Conservation (phyloP, 352 stramenopile species). For the Globisporangium ultimum region DNA sequence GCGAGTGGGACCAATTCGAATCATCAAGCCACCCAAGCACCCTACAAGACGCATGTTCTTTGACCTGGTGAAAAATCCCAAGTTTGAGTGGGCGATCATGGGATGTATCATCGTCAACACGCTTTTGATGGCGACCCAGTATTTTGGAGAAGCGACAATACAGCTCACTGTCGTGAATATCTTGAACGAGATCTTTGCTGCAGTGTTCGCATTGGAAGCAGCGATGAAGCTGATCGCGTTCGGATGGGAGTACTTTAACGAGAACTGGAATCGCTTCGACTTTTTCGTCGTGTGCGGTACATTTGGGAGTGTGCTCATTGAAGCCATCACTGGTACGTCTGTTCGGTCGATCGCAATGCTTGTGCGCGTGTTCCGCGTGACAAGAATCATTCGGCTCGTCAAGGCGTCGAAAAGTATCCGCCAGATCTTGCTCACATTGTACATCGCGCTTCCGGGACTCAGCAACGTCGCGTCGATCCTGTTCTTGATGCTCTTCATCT, state of each 20-base stretch:
- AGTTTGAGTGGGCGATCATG: constrained; percentile 90
- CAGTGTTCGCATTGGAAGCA: constrained; percentile 88
- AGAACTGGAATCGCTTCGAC: constrained; percentile 90
- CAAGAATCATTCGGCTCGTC: constrained; percentile 77
- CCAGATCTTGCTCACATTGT: constrained; percentile 90
- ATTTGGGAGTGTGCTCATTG: constrained; percentile 54
- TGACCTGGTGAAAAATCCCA: constrained; percentile 49
- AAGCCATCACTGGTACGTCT: constrained; percentile 47
- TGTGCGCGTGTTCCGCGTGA: constrained; percentile 90
- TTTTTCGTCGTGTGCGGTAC: constrained; percentile 78
- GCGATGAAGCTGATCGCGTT: constrained; percentile 85
- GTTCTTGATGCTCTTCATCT: constrained; percentile 94
- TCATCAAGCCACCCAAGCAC: constrained; percentile 47
- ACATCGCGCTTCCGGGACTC: constrained; percentile 85
- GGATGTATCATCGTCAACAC: constrained; percentile 89
- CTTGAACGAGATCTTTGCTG: constrained; percentile 87
- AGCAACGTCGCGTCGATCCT: constrained; percentile 91
- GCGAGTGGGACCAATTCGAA: constrained; percentile 57
- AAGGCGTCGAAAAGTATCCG: constrained; percentile 85
- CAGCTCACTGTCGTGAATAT: constrained; percentile 53
- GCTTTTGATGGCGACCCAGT: constrained; percentile 83
- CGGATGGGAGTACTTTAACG: constrained; percentile 75
- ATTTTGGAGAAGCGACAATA: constrained; percentile 72
- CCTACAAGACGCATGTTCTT: constrained; percentile 57
- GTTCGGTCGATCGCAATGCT: constrained; percentile 82